Conservation (phyloP, 2,329 filamentous ascomycete genomes). For the Elsinoe batatas region DNA sequence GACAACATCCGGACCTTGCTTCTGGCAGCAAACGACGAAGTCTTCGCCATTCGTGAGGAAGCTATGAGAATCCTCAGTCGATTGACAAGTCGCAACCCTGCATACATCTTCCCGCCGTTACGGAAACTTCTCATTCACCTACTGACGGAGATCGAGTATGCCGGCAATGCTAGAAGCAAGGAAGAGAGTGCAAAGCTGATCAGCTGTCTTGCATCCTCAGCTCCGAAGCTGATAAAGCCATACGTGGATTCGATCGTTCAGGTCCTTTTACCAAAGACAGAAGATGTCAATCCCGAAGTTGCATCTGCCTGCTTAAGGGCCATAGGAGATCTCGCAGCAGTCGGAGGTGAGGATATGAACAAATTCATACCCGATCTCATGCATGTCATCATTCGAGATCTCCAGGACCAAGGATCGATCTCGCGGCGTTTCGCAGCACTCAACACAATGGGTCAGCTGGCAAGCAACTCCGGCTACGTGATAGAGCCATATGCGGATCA, state of each 20-base stretch:
- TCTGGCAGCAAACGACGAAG: constrained; percentile 88
- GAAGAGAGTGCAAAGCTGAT: constrained; percentile 92
- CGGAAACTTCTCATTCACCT: constrained; percentile 94
- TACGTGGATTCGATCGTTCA: constrained; percentile 96
- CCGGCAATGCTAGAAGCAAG: constrained; percentile 86
- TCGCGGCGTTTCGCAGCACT: constrained; percentile 85
- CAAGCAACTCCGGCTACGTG: constrained; percentile 94
- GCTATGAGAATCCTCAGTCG: constrained; percentile 95
- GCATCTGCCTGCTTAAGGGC: constrained; percentile 92
- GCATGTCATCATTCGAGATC: constrained; percentile 85
- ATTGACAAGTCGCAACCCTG: constrained; percentile 81
- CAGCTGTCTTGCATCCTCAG: constrained; percentile 84
- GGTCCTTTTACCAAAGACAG: constrained; percentile 85
- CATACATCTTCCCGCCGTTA: constrained; percentile 92
- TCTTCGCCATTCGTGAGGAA: constrained; percentile 85
- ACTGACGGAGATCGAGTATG: constrained; percentile 91
- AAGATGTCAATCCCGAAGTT: constrained; percentile 74
- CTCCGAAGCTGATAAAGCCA: constrained; percentile 84
- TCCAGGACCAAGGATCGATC: constrained; percentile 88
- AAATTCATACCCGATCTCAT: constrained; percentile 85
- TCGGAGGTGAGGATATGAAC: constrained; percentile 89
- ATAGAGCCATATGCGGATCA: constrained; percentile 94
- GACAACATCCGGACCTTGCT: constrained; percentile 96
- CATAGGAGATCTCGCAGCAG: constrained; percentile 85
- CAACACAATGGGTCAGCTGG: constrained; percentile 80